Conservation (phyloP, 2,329 filamentous ascomycete species). For the Shiraia bambusicola region DNA sequence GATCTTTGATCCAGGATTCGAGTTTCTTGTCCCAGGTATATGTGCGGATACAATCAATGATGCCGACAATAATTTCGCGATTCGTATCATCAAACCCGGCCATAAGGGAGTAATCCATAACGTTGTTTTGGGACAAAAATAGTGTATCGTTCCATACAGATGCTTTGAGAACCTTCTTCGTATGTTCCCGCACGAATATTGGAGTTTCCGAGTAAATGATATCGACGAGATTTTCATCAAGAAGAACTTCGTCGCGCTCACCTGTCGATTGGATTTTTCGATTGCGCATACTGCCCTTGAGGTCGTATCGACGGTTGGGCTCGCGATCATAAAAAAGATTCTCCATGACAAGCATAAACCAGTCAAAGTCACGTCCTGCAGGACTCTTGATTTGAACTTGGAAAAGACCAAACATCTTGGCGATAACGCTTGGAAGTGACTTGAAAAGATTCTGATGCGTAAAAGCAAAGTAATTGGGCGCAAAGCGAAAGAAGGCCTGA, state of each 20-base stretch:
- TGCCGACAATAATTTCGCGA: conserved; percentile 92
- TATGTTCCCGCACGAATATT: conserved; percentile 91
- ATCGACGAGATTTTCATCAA: conserved; percentile 98
- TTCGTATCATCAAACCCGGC: conserved; percentile 89
- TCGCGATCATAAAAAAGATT: conserved; percentile 96
- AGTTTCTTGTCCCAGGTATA: conserved; percentile 99
- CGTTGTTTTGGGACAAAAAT: conserved; percentile 90
- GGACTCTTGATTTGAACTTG: conserved; percentile 97
- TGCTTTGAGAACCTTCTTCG: conserved; percentile 86
- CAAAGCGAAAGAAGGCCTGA: conserved; percentile 90
- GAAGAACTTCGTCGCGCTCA: conserved; percentile 90
- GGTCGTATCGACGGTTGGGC: conserved; percentile 78
- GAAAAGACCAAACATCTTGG: conserved; percentile 98
- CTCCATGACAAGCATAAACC: conserved; percentile 93
- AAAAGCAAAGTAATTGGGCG: conserved; percentile 94
- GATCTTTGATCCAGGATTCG: conserved; percentile 99
- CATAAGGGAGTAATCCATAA: conserved; percentile 99
- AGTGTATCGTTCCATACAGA: conserved; percentile 98
- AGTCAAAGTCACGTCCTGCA: conserved; percentile 90
- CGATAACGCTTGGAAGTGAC: conserved; percentile 88
- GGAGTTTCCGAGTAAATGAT: conserved; percentile 93
- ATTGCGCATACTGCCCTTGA: conserved; percentile 98
- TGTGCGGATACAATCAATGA: conserved; percentile 94
- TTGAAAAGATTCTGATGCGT: conserved; percentile 97
- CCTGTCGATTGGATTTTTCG: conserved; percentile 95